Evolutionary conservation across 2,329 filamentous ascomycete species (phyloP).

Genomic region (Chaetomiaceae sp.): DNA sequence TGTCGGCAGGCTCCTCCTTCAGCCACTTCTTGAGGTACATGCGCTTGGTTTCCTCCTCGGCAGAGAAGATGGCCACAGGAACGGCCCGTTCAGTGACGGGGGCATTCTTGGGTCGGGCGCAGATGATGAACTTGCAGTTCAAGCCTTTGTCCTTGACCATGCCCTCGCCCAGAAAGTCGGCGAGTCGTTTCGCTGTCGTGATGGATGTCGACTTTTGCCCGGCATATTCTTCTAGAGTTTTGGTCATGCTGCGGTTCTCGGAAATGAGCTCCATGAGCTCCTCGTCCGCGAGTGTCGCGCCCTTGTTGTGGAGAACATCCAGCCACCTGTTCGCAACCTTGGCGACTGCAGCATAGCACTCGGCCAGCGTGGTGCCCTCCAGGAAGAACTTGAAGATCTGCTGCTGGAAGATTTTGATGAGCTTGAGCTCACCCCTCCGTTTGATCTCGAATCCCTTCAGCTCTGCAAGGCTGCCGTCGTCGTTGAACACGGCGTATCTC

Average conservation of each 20-base stretch:
- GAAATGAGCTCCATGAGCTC: slow-evolving; percentile 99
- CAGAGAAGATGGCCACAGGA: slow-evolving; percentile 94
- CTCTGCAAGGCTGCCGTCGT: slow-evolving; percentile 91
- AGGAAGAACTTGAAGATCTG: slow-evolving; percentile 99
- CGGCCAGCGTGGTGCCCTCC: slow-evolving; percentile 76
- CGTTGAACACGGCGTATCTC: slow-evolving; percentile 97
- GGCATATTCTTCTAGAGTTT: slow-evolving; percentile 94
- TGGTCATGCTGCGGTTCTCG: slow-evolving; percentile 97
- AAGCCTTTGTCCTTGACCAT: slow-evolving; percentile 99
- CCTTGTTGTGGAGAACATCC: slow-evolving; percentile 85
- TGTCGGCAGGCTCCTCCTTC: slow-evolving; percentile 83
- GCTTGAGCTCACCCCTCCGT: slow-evolving; percentile 91
- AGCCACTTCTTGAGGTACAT: slow-evolving; percentile 93
- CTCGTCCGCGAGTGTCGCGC: slow-evolving; percentile 85
- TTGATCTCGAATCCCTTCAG: slow-evolving; percentile 98
- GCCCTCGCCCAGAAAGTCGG: slow-evolving; percentile 93
- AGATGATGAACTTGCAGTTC: slow-evolving; percentile 99
- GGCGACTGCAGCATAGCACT: slow-evolving; percentile 87
- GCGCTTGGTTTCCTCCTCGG: slow-evolving; percentile 80
- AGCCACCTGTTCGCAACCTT: slow-evolving; percentile 96
- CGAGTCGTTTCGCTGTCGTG: slow-evolving; percentile 88
- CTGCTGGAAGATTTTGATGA: slow-evolving; percentile 99
- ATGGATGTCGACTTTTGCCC: slow-evolving; percentile 97
- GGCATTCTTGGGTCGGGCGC: slow-evolving; percentile 73
- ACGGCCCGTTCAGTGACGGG: slow-evolving; percentile 93